These are phyloP conservation scores for Eucalyptus guilfoylei DNA, from an alignment of 345 rosid species.

Conservation along the genomic window DNA sequence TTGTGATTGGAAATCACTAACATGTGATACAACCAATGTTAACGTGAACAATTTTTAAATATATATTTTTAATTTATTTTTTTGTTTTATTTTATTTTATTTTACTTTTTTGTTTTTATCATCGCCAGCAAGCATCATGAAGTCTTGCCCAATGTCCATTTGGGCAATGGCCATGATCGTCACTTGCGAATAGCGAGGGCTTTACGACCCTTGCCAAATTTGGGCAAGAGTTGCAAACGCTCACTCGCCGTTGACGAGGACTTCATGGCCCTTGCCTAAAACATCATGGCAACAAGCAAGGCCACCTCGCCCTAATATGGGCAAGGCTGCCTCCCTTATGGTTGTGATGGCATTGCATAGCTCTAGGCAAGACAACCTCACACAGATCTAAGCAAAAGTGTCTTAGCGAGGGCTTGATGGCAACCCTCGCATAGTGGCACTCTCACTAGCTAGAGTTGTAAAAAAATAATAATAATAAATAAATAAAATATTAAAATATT, in stretches of 20 bases:
- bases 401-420: too few species aligned
- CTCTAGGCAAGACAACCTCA: too few species aligned
- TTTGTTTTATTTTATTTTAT: accelerated
- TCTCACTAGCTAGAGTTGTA: too few species aligned
- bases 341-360: accelerated
- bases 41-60: accelerated
- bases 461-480: accelerated
- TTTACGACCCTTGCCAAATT: accelerated
- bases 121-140: accelerated
- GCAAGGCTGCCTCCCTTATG: accelerated
- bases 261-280: too few species aligned
- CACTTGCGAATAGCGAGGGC: too few species aligned
- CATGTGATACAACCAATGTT: accelerated
- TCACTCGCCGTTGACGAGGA: accelerated
- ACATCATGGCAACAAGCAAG: accelerated
- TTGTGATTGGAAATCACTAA: accelerated
- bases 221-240: accelerated
- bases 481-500: too few species aligned
- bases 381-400: accelerated
- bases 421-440: too few species aligned
- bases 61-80: accelerated
- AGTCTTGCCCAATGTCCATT: too few species aligned
- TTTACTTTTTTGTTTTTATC: too few species aligned
- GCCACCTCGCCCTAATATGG: too few species aligned
- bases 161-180: too few species aligned